Evolutionary conservation across 495 filamentous ascomycete genomes (phyloP), one percentile per base, ranked within the genome.

Genomic region (Pseudomonodictys pantanalensis): DNA sequence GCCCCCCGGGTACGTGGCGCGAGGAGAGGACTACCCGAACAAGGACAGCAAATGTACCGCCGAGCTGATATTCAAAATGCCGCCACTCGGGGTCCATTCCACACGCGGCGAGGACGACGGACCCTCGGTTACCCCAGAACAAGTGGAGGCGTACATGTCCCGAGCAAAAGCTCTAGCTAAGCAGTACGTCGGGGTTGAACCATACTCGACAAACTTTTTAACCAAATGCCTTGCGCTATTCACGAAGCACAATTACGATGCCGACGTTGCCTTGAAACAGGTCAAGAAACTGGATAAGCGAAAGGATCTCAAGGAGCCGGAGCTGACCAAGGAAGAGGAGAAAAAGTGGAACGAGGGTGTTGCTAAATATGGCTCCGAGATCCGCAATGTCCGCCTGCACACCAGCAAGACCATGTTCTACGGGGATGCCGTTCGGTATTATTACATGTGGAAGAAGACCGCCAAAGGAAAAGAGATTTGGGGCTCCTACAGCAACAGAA

Each of bases 381-480:
- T 91, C 65, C 84, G 90, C 56, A 81, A 79, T 60, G 84, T 97
- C 45, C 90, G 85, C 42, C 86, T 87, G 65, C 88, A 96, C 70
- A 87, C 96, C 65, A 60, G 39, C 24, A 91, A 89, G 69, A 89
- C 88, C 0, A 81, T 90, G 26, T 83, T 80, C 38, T 81, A 90
- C 59, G 83, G 82, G 29, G 83, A 89, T 46, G 87, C 97, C 55
- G 89, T 93, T 25, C 86, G 93, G 10, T 95, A 88, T 59, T 99
- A 97, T 71, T 97, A 97, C 72, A 88, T 88, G 65, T 99, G 95
- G 95, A 99, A 99, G 78, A 97, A 97, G 72, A 91, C 91, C 0
- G 82, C 87, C 1, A 80, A 84, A 44, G 93, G 95, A 25, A 84
- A 82, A 65, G 83, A 91, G 66, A 81, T 99, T 24, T 97, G 95